Percentiles rank a stretch among this genome's conserved stretches.
Evolutionary conservation across 2,329 filamentous ascomycete species (phyloP).

Genomic region (Phyllosticta citribraziliensis): DNA sequence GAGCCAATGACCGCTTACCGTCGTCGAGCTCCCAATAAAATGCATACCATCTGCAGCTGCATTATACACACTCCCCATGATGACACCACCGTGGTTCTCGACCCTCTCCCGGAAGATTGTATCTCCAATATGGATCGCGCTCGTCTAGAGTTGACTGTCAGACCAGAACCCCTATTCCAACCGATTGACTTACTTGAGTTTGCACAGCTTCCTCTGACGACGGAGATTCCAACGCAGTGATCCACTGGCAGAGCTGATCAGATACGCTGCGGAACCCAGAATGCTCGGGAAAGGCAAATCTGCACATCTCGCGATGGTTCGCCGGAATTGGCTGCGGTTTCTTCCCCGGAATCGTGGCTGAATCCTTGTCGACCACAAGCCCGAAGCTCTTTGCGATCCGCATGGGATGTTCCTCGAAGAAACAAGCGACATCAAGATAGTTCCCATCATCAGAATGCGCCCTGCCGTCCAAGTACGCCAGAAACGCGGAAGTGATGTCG

Average conservation of each 20-base stretch:
- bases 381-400: slow-evolving; percentile 11
- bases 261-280: background rate
- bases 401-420: slow-evolving; percentile 13
- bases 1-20: background rate
- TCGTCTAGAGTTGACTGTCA: background rate
- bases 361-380: slow-evolving; percentile 12
- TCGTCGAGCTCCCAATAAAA: background rate
- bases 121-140: background rate
- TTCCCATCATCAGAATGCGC: background rate
- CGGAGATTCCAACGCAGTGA: background rate
- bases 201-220: background rate
- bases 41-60: background rate
- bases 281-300: background rate
- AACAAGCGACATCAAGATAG: slow-evolving; percentile 12
- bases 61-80: background rate
- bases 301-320: slow-evolving; percentile 12
- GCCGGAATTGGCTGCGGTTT: slow-evolving; percentile 11
- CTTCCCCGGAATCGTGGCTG: slow-evolving; percentile 11
- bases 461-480: background rate
- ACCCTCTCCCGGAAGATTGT: background rate
- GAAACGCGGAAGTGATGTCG: background rate
- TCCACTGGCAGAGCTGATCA: background rate
- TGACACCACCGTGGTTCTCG: background rate
- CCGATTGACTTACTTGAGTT: background rate
- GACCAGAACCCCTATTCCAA: background rate